Percentiles rank a stretch among this genome's conserved stretches.
Evolutionary conservation across 2,329 filamentous ascomycete species (phyloP).

Genomic region (Phyllosticta capitalensis): DNA sequence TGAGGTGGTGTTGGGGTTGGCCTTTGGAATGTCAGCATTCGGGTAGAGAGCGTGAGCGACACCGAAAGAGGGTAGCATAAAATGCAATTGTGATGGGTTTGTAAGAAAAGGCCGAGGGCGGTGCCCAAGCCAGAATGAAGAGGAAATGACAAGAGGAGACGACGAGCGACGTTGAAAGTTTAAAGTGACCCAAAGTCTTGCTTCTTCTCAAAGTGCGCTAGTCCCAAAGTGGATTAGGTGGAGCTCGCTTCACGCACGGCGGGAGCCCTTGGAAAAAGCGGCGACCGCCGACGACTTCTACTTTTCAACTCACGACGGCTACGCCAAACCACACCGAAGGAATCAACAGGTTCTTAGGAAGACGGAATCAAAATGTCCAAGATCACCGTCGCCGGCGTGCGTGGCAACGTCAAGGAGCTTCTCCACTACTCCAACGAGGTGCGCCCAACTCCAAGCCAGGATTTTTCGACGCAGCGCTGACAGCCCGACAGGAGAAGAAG

Average conservation of each 20-base stretch:
- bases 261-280: neutral
- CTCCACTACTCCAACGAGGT: conserved; percentile 76
- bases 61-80: neutral
- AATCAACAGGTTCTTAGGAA: conserved; percentile 35
- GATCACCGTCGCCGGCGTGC: conserved; percentile 58
- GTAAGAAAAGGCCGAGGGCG: neutral
- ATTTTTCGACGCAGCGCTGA: neutral
- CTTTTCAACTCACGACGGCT: conserved; percentile 7
- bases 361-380: conserved; percentile 60
- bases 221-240: neutral
- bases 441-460: neutral
- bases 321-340: conserved; percentile 11
- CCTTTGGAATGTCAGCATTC: neutral
- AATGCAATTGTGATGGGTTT: neutral
- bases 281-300: conserved; percentile 7
- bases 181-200: neutral
- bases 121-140: neutral
- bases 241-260: conserved; percentile 8
- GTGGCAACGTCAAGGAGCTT: conserved; percentile 84
- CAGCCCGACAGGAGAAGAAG: conserved; percentile 64
- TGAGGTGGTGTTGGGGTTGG: neutral
- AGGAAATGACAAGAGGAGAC: neutral
- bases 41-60: neutral
- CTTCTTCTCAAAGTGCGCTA: neutral
- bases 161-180: neutral